Evolutionary conservation across 2,329 filamentous ascomycete genomes (phyloP).

Genomic region (Chalara sp.): DNA sequence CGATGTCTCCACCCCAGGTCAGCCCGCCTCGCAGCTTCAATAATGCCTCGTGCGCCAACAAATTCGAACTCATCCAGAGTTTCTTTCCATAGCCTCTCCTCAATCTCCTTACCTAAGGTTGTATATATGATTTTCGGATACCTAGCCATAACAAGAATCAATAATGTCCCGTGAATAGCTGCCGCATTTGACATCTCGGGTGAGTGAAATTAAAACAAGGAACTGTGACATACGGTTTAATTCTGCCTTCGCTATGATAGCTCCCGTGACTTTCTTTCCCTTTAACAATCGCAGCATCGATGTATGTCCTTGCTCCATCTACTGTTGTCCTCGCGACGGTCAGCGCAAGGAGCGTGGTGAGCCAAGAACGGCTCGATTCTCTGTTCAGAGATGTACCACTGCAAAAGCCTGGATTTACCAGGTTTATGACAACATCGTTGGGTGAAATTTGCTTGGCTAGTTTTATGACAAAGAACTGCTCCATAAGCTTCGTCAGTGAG

Average conservation of each 20-base stretch:
- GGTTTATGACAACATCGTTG: conserved; percentile 30
- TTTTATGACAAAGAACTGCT: conserved; percentile 31
- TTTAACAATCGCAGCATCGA: conserved; percentile 39
- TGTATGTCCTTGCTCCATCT: conserved; percentile 38
- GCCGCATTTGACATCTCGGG: background rate
- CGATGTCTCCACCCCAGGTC: too few species aligned
- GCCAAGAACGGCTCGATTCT: conserved; percentile 21
- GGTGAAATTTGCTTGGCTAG: conserved; percentile 31
- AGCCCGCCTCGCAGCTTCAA: too few species aligned
- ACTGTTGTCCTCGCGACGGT: conserved; percentile 26
- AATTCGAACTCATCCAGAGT: conserved; percentile 31
- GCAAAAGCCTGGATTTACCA: conserved; percentile 28
- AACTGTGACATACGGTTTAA: conserved; percentile 34
- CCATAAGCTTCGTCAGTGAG: conserved; percentile 26
- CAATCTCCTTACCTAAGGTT: conserved; percentile 28
- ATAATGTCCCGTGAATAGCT: conserved; percentile 1
- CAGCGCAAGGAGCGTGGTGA: conserved; percentile 26
- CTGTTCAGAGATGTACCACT: conserved; percentile 29
- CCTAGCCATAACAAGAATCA: conserved; percentile 14
- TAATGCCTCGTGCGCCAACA: conserved; percentile 13
- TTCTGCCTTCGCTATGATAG: conserved; percentile 41
- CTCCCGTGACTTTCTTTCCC: conserved; percentile 44
- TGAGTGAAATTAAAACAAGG: background rate
- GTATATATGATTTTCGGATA: conserved; percentile 29
- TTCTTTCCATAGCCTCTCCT: conserved; percentile 33